Base-by-base conservation (phyloP, 2,329 filamentous ascomycete genomes). In the Sporothrix luriei region DNA sequence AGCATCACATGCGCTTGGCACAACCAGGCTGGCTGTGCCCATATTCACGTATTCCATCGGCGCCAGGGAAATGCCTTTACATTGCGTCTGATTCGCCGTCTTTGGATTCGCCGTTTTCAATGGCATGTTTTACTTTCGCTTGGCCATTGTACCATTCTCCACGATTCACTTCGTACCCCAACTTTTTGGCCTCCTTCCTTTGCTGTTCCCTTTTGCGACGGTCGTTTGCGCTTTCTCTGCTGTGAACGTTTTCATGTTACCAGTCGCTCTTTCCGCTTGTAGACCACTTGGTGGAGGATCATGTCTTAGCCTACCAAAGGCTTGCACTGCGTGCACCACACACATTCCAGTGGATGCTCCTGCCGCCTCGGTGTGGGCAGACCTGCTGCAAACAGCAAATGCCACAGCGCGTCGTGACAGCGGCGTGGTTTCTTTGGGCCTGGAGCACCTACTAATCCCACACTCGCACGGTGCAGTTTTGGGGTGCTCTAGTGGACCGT, bases 271-370 rank as follows among this genome's bases (percentile, higher is more conserved):
- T 62, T 62, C 57, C 57, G 38, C 57, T 46, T 62, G 38, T 62
- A 62, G 57, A 10, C 38, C 13, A 26, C 38, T 61, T 16, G 11
- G 13, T 3, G 11, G 29, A 21, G 29, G 54, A 57, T 38, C 54
- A 0, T 38, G 29, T 38, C 54, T 57, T 40, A 10, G 11, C 40
- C 3, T 16, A 33, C 33, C 26, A 4, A 29, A 29, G 4, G 2
- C 49, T 43, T 24, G 43, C 55, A 43, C 4, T 26, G 38, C n/a
- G 33, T n/a, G 57, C 57, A 62, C 57, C 61, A 24, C 61, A 65
- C 61, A 65, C 61, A 65, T 62, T 62, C 57, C 62, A 51, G 46
- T 66, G 62, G 14, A 19, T 52, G 48, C 48, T 54, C 62, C 16
- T 66, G 26, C 62, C 62, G 43, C 59, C 61, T 65, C 61, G 61